Evolutionary conservation across 768 basidiomycete genomes (phyloP).

Genomic region (Pleurotus salmoneostramineus): DNA sequence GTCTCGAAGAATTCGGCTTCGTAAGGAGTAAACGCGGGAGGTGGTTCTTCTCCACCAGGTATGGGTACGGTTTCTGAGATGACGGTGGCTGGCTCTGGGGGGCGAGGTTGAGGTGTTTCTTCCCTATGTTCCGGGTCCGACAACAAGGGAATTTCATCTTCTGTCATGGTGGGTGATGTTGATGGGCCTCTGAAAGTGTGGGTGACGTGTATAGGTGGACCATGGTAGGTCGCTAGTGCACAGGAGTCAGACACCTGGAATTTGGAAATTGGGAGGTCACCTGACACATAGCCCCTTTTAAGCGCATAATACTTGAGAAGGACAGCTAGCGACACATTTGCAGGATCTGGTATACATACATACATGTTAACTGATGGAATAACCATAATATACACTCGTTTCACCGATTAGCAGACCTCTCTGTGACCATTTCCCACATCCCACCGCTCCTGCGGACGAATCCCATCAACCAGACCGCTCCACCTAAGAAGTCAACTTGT

Average conservation of each 20-base stretch:
- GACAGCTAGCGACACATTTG: background rate
- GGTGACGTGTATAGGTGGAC: too few relatives aligned
- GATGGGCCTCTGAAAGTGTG: too few relatives aligned
- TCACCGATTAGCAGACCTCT: background rate
- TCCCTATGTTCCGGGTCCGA: too few relatives aligned
- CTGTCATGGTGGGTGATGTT: too few relatives aligned
- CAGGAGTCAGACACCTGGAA: background rate
- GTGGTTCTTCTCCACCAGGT: constrained; percentile 39
- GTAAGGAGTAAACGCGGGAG: constrained; percentile 62
- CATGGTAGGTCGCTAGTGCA: too few relatives aligned
- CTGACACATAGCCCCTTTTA: too few relatives aligned
- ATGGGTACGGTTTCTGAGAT: constrained; percentile 18
- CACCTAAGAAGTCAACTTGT: constrained; percentile 42
- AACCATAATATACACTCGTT: background rate
- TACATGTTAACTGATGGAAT: background rate
- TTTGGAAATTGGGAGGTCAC: background rate
- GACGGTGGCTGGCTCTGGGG: constrained; percentile 12
- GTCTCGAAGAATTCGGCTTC: constrained; percentile 55
- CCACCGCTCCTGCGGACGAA: constrained; percentile 30
- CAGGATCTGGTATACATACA: background rate
- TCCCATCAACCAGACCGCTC: constrained; percentile 31
- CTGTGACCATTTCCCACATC: constrained; percentile 35
- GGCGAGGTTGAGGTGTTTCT: background rate
- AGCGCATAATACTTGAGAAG: too few relatives aligned
- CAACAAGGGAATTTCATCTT: too few relatives aligned